Evolutionary conservation across 257 asterid genomes (phyloP).

Genomic region (Penstemon eatonii): DNA sequence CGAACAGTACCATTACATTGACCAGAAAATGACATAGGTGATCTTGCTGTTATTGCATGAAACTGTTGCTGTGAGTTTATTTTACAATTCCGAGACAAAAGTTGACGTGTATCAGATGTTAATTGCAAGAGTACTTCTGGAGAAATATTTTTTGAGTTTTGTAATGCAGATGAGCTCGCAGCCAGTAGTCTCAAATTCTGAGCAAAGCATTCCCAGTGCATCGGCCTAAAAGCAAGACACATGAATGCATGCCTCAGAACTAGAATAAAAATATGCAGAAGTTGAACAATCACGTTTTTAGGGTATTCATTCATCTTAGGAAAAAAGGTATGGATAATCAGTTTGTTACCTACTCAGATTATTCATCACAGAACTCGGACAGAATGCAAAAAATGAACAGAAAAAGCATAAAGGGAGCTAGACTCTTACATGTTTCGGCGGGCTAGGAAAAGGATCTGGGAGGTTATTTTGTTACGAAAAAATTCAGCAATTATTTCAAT

Average conservation of each 20-base stretch:
- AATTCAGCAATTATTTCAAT: constrained; percentile 83
- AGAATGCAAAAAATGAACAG: not conserved
- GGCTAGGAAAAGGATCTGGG: constrained; percentile 77
- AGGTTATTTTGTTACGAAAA: constrained; percentile 61
- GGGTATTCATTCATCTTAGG: constrained; percentile 18
- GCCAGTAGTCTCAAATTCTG: constrained; percentile 70
- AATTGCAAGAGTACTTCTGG: constrained; percentile 80
- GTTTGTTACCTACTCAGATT: constrained; percentile 17
- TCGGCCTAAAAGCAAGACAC: constrained; percentile 56
- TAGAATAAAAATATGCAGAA: constrained; percentile 19
- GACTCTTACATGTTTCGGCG: constrained; percentile 80
- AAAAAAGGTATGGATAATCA: not conserved
- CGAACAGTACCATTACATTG: constrained; percentile 55
- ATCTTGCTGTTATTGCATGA: constrained; percentile 64
- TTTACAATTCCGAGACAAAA: not conserved
- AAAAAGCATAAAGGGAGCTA: not conserved
- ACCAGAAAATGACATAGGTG: constrained; percentile 57
- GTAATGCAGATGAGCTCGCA: constrained; percentile 68
- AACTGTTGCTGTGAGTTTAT: constrained; percentile 52
- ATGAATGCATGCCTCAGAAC: constrained; percentile 32
- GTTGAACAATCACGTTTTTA: constrained; percentile 20
- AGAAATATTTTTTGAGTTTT: constrained; percentile 71
- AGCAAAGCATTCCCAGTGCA: constrained; percentile 68
- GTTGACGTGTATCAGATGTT: constrained; percentile 58
- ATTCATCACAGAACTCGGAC: not conserved